phyloP scores from a whole-genome alignment of 345 rosid genomes.

The Lepidium didymum region DNA sequence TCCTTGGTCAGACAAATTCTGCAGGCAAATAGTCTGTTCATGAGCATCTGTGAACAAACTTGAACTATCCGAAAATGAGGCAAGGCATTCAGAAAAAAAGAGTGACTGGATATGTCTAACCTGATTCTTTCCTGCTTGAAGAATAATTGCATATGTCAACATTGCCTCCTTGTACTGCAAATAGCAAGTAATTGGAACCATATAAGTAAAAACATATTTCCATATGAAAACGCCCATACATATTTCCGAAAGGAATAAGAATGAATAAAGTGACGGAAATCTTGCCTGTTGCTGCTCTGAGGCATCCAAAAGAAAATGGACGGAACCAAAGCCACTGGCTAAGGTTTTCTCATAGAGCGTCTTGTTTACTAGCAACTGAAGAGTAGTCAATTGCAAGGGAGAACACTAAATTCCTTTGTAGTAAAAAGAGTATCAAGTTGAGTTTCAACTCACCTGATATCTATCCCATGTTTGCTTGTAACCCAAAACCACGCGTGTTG shows the following conservation, averaged over 20 bases:
- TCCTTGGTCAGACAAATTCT: conserved; percentile 39
- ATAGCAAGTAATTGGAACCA: not conserved
- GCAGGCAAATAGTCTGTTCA: conserved; percentile 13
- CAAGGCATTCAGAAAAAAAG: not conserved
- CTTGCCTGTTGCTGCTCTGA: conserved; percentile 93
- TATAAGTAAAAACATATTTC: not conserved
- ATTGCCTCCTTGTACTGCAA: conserved; percentile 93
- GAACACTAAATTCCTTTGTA: conserved; percentile 9
- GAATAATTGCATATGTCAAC: conserved; percentile 76
- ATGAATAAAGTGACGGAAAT: conserved; percentile 4
- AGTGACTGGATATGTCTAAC: conserved; percentile 33
- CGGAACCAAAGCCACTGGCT: conserved; percentile 94
- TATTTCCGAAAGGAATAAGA: not conserved
- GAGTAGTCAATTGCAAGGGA: conserved; percentile 2
- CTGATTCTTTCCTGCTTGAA: conserved; percentile 57
- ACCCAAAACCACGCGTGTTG: conserved; percentile 81
- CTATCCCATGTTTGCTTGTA: conserved; percentile 98
- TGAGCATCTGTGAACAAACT: not conserved
- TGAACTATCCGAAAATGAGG: not conserved
- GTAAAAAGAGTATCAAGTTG: conserved; percentile 1
- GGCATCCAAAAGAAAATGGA: conserved; percentile 94
- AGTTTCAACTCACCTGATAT: conserved; percentile 64
- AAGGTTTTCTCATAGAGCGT: conserved; percentile 94
- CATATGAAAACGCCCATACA: not conserved
- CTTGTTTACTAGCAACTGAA: conserved; percentile 84